Percentiles rank a stretch among this genome's conserved stretches.
phyloP scores from a whole-genome alignment of 164 flowering plant species.

The Taxillus chinensis region DNA sequence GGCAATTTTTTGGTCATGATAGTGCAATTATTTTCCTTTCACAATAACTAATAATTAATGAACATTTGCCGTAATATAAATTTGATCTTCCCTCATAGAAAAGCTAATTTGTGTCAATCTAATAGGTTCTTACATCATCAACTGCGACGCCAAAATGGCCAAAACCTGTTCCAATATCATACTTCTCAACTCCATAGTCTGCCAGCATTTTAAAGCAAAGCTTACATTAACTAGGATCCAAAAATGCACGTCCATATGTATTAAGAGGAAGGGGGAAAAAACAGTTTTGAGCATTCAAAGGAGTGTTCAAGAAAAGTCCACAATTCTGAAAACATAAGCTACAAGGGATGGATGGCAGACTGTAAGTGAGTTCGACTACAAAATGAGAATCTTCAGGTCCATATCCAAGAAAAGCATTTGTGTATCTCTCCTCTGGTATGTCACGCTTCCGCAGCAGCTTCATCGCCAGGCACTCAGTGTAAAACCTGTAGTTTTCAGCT shows the following conservation, averaged over 20 bases:
- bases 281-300: background rate
- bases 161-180: slow-evolving; percentile 14
- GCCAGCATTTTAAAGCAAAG: background rate
- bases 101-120: too few relatives aligned
- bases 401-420: slow-evolving; percentile 37
- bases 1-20: too few relatives aligned
- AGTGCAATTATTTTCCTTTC: too few relatives aligned
- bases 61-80: too few relatives aligned
- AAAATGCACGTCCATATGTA: background rate
- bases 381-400: slow-evolving; percentile 38
- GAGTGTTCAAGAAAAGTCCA: background rate
- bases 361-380: slow-evolving; percentile 28
- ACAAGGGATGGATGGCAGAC: slow-evolving; percentile 11
- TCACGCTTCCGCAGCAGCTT: slow-evolving; percentile 28
- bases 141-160: slow-evolving; percentile 15
- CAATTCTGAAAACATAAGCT: background rate
- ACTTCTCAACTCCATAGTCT: slow-evolving; percentile 10
- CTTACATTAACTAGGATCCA: background rate
- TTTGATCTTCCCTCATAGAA: too few relatives aligned
- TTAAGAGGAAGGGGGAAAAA: background rate
- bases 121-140: slow-evolving; percentile 9
- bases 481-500: slow-evolving; percentile 18
- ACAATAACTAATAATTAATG: too few relatives aligned
- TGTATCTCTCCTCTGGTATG: slow-evolving; percentile 32
- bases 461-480: slow-evolving; percentile 38